phyloP scores from a whole-genome alignment of 139 green algal genomes.

The Trebouxia sp. region DNA sequence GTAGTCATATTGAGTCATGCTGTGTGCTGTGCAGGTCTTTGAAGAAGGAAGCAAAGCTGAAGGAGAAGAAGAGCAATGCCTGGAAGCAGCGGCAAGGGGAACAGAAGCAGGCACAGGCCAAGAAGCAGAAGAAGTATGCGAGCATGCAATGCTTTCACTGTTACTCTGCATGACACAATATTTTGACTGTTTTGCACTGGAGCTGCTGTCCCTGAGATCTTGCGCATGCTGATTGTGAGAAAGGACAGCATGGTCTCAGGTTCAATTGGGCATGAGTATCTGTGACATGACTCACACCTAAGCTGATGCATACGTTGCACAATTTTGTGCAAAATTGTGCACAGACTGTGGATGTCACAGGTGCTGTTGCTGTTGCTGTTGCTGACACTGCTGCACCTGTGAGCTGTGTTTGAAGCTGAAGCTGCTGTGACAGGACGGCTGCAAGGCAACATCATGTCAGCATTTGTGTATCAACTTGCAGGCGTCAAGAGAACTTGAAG shows the following conservation, averaged over 20 bases:
- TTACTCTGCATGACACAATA: neutral
- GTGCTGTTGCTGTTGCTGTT: neutral
- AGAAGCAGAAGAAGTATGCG: constrained; percentile 71
- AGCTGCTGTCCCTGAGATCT: neutral
- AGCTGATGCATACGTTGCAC: too few relatives aligned
- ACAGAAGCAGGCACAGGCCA: constrained; percentile 60
- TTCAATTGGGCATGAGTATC: too few relatives aligned
- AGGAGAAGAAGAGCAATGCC: constrained; percentile 62
- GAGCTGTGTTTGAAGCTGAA: too few relatives aligned
- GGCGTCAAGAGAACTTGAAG: constrained; percentile 72
- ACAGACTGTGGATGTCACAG: neutral
- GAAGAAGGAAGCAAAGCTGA: constrained; percentile 67
- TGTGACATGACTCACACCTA: too few relatives aligned
- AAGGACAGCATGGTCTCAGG: too few relatives aligned
- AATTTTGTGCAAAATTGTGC: too few relatives aligned
- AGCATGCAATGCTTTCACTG: neutral
- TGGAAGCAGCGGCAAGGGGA: constrained; percentile 69
- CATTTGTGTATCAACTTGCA: constrained; percentile 32
- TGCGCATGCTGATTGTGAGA: too few relatives aligned
- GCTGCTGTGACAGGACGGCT: too few relatives aligned
- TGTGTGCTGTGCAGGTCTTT: constrained; percentile 20
- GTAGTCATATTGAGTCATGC: neutral
- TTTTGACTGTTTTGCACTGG: neutral
- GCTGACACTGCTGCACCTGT: too few relatives aligned
- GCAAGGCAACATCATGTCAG: neutral